A percentile compares a stretch with the other conserved stretches of the same genome.
Evolutionary conservation across 2,329 filamentous ascomycete species (phyloP).

Genomic region (Calonectria pauciramosa): DNA sequence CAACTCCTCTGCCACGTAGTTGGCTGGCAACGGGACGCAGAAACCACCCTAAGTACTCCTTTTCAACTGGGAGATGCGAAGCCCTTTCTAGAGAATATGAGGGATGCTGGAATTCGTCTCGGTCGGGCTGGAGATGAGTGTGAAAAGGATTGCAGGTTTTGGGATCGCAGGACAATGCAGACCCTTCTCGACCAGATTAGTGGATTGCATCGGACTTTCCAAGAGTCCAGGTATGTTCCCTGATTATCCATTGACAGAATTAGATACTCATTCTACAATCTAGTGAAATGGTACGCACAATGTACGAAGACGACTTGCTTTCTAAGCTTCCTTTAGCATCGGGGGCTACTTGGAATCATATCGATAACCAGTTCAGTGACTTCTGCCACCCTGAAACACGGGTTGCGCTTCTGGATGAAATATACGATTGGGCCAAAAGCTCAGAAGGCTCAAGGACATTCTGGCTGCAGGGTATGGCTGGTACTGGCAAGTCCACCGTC

Average conservation of each 20-base stretch:
- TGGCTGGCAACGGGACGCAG: background rate
- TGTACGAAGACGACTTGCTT: background rate
- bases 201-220: background rate
- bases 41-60: background rate
- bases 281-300: background rate
- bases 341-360: conserved; percentile 49
- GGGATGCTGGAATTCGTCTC: background rate
- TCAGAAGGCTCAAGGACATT: conserved; percentile 45
- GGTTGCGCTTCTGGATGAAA: conserved; percentile 46
- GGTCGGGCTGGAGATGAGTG: background rate
- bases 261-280: background rate
- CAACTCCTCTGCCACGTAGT: background rate
- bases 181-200: background rate
- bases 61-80: background rate
- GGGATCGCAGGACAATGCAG: background rate
- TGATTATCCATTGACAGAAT: background rate
- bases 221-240: background rate
- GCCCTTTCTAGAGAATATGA: background rate
- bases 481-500: conserved; percentile 57
- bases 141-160: background rate
- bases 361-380: conserved; percentile 47
- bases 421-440: conserved; percentile 47
- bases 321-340: background rate
- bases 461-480: conserved; percentile 55
- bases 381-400: conserved; percentile 49